Evolutionary conservation across 2,329 filamentous ascomycete species (phyloP).

Genomic region (Microdochium trichocladiopsis): DNA sequence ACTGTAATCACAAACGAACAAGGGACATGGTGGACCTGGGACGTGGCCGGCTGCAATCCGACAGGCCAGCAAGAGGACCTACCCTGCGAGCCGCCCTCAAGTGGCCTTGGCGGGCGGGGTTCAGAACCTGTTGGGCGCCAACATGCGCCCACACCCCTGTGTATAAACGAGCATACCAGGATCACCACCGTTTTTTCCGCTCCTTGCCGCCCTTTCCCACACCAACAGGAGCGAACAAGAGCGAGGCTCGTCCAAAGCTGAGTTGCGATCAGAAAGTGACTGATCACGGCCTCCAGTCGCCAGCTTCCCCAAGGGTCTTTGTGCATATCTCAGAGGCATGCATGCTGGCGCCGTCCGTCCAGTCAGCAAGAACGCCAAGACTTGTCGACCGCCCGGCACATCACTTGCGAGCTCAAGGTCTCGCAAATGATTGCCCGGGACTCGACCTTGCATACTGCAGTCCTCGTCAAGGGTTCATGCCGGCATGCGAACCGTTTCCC

Average conservation of each 20-base stretch:
- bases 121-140: neutral
- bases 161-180: neutral
- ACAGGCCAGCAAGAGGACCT: neutral
- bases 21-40: neutral
- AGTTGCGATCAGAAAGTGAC: neutral
- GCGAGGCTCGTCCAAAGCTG: neutral
- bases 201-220: neutral
- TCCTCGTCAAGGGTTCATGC: neutral
- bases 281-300: neutral
- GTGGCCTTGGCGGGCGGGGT: neutral
- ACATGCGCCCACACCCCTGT: neutral
- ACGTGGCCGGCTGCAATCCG: neutral
- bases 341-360: neutral
- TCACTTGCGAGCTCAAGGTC: neutral
- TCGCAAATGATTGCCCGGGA: neutral
- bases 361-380: neutral
- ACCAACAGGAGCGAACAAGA: neutral
- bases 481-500: neutral
- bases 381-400: no score
- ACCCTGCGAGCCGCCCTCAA: neutral
- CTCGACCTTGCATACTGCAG: neutral
- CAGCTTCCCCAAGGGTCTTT: no score
- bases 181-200: neutral
- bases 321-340: neutral
- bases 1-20: neutral